Base-by-base conservation (phyloP, 2,329 filamentous ascomycete species). In the Paraconiothyrium brasiliense region DNA sequence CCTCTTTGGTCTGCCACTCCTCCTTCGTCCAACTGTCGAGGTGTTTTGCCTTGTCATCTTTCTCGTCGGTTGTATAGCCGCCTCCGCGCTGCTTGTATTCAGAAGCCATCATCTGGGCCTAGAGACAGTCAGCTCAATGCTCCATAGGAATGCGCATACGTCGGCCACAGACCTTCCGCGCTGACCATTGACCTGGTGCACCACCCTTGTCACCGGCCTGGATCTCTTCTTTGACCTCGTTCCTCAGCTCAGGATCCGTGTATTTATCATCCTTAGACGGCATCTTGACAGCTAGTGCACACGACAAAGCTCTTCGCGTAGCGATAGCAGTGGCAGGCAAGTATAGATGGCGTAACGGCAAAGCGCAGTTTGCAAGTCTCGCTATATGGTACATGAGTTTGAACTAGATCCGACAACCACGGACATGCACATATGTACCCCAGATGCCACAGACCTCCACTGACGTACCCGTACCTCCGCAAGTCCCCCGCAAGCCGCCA, bases 1-100 rank as follows among this genome's bases (percentile, higher is more conserved):
- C 82, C 50, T 84, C 81, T 60, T 83, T 84, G 0, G 81, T 84
- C 72, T 84, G 81, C 81, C 82, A 84, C 5, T 84, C 79, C 57
- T 84, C 82, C n/a, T 83, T 73, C 0, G 71, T 76, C 82, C 83
- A 84, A 20, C 83, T 75, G 6, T 77, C 75, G 1, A 84, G 72
- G 51, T 82, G 72, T 68, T 82, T 78, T 57, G 83, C 81, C 4
- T 76, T 77, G 27, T 82, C 72, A 61, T 82, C 78, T 48, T 78
- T 73, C 59, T 84, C 82, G 50, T 79, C 76, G 3, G 79, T 83
- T 7, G 75, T 84, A 68, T 84, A 83, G 30, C 70, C 76, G 7
- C 82, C 82, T 16, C 82, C 82, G 20, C 81, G 79, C 59, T 81
- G 82, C 69, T 84, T 84, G 67, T 84, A 83, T 61, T 81, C 80